phyloP scores from a whole-genome alignment of 1,139 yeast species.

The Kodamaea plutei region DNA sequence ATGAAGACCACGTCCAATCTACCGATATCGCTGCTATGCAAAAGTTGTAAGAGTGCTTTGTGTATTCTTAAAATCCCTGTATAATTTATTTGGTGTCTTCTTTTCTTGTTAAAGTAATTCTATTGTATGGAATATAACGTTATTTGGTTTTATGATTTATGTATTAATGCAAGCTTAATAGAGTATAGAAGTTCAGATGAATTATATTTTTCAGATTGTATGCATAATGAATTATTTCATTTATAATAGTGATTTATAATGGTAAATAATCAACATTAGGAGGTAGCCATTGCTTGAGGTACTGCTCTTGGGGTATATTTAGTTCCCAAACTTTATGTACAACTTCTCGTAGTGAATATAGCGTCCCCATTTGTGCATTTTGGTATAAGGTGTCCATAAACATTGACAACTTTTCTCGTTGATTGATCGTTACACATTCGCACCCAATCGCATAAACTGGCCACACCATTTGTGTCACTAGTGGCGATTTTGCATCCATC shows the following conservation, averaged over 20 bases:
- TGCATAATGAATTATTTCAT: slow-evolving; percentile 1
- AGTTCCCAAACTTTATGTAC: slow-evolving; percentile 42
- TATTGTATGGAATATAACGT: slow-evolving; percentile 15
- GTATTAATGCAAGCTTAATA: slow-evolving; percentile 60
- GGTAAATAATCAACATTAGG: slow-evolving; percentile 49
- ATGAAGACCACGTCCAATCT: slow-evolving; percentile 99
- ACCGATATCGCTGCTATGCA: slow-evolving; percentile 98
- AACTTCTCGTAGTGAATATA: slow-evolving; percentile 34
- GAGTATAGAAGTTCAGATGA: slow-evolving; percentile 19
- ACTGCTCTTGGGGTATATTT: slow-evolving; percentile 34
- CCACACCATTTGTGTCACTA: slow-evolving; percentile 59
- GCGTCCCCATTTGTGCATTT: slow-evolving; percentile 52
- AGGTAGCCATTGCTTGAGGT: slow-evolving; percentile 41
- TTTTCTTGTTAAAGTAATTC: slow-evolving; percentile 10
- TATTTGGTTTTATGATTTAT: slow-evolving; percentile 9
- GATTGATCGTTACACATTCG: slow-evolving; percentile 29
- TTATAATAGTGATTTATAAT: slow-evolving; percentile 18
- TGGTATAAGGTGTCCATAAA: slow-evolving; percentile 38
- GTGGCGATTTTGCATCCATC: slow-evolving; percentile 40
- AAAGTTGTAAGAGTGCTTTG: slow-evolving; percentile 62
- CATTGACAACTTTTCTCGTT: slow-evolving; percentile 22
- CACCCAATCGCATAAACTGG: slow-evolving; percentile 49
- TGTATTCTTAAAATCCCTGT: slow-evolving; percentile 13
- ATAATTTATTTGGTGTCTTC: slow-evolving; percentile 8
- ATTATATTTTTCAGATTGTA: too few species aligned